Percentiles rank a stretch among this genome's conserved stretches.
phyloP scores from a whole-genome alignment of 2,329 filamentous ascomycete genomes.

The Neonectria neomacrospora region DNA sequence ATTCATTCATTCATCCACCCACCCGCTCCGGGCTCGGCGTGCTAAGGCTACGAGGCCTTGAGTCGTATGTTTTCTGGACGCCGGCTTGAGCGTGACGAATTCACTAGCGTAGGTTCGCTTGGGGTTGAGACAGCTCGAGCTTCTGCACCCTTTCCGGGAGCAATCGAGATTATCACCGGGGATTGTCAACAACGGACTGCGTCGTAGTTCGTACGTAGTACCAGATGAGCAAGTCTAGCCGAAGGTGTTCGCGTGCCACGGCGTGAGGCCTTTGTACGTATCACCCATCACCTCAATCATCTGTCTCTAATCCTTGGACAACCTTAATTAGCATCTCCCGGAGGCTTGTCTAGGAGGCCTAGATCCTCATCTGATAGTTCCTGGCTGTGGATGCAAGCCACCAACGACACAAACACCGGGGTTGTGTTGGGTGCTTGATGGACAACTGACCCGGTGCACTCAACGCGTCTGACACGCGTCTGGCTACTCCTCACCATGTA shows the following conservation, averaged over 20 bases:
- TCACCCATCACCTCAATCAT: conserved; percentile 14
- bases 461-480: conserved; percentile 36
- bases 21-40: neutral
- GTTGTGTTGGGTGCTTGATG: conserved; percentile 27
- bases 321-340: conserved; percentile 12
- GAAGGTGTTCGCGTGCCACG: conserved; percentile 13
- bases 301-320: conserved; percentile 6
- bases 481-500: conserved; percentile 13
- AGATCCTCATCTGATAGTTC: conserved; percentile 24
- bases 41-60: neutral
- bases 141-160: conserved; percentile 15
- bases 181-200: conserved; percentile 5
- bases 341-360: conserved; percentile 8
- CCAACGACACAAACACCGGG: conserved; percentile 19
- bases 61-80: conserved; percentile 19
- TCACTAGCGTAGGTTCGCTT: conserved; percentile 28
- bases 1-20: too few relatives aligned
- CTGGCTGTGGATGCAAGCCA: conserved; percentile 27
- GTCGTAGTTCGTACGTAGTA: neutral
- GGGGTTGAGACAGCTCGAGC: conserved; percentile 34
- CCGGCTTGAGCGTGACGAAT: conserved; percentile 19
- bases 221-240: conserved; percentile 9
- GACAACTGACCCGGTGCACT: conserved; percentile 8
- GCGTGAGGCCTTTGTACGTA: conserved; percentile 7
- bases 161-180: conserved; percentile 5